Evolutionary conservation across 2,329 filamentous ascomycete species (phyloP).

Genomic region (Colletotrichum cereale): DNA sequence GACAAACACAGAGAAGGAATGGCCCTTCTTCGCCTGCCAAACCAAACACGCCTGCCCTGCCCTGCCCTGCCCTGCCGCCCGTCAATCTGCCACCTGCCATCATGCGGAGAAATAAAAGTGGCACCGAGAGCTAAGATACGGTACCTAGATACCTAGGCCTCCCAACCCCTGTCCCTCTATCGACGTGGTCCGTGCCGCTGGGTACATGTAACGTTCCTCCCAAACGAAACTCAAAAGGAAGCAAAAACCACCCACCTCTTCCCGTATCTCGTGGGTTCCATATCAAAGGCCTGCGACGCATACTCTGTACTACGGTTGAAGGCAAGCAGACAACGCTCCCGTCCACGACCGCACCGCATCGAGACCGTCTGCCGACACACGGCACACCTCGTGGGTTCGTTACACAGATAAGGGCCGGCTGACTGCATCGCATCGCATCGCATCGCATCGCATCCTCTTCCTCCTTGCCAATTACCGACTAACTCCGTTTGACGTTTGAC

Average conservation of each 20-base stretch:
- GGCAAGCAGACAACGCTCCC: too few species aligned
- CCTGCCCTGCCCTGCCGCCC: too few species aligned
- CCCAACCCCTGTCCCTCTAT: too few species aligned
- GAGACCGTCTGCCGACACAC: too few species aligned
- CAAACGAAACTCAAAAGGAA: neutral
- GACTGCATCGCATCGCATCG: neutral
- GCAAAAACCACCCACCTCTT: neutral
- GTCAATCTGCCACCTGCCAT: neutral
- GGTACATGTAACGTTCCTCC: conserved; percentile 43
- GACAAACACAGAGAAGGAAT: neutral
- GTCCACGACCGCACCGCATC: neutral
- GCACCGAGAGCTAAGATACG: conserved; percentile 25
- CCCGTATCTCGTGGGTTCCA: neutral
- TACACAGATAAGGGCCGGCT: conserved; percentile 28
- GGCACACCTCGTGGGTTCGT: conserved; percentile 16
- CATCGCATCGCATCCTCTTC: too few species aligned
- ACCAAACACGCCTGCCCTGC: neutral
- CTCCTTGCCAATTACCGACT: too few species aligned
- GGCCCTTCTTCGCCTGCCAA: neutral
- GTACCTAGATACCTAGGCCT: too few species aligned
- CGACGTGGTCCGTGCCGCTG: neutral
- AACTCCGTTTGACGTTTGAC: too few species aligned
- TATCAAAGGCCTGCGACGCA: neutral
- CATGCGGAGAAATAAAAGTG: conserved; percentile 29
- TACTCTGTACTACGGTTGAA: neutral